Evolutionary conservation across 169 alveolate genomes (phyloP), one percentile per base, ranked within the genome.

Genomic region (Blepharisma undulans): DNA sequence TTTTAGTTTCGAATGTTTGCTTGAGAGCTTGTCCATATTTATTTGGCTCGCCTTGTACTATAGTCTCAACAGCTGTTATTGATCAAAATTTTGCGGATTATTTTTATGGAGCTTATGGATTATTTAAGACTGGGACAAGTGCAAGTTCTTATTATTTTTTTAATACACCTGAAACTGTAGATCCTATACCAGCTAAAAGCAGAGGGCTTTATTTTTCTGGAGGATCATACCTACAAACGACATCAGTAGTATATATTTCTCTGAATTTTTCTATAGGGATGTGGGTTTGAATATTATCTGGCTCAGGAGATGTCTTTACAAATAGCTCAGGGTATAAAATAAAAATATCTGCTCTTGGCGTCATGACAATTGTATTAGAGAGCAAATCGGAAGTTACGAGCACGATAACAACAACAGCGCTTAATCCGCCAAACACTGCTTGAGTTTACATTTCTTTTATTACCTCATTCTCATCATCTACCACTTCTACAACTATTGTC

Each of bases 101-200:
- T 22, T 74, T 25, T 74, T 22, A 29, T 4, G 48, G 29, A 5
- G 80, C 36, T 2, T 74, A 74, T 29, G 66, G 66, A 2, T 48
- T 48, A 48, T 78, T 78, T 32, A 27, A 22, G 30, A 78, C 61
- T 7, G 86, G 86, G 60, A 36, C 86, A 25, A 78, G 34, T n/a
- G 21, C 71, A 27, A 27, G 61, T 4, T 25, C 74, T 12, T 82
- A 82, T 30, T 32, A n/a, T 4, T 74, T 74, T 82, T 82, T 80
- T 80, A 80, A 80, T 33, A 80, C 22, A 14, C 74, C 74, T 16
- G 88, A 80, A 80, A 80, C 22, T 27, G 88, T 27, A 27, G 88
- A 80, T 22, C 88, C 88, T 14, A 25, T 80, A 16, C 74, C 88
- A 25, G 14, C 32, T 60, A 80, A 80, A 80, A 25, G 32, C 18